Conservation (phyloP, 768 basidiomycete genomes). For the Lenzites betulinus region DNA sequence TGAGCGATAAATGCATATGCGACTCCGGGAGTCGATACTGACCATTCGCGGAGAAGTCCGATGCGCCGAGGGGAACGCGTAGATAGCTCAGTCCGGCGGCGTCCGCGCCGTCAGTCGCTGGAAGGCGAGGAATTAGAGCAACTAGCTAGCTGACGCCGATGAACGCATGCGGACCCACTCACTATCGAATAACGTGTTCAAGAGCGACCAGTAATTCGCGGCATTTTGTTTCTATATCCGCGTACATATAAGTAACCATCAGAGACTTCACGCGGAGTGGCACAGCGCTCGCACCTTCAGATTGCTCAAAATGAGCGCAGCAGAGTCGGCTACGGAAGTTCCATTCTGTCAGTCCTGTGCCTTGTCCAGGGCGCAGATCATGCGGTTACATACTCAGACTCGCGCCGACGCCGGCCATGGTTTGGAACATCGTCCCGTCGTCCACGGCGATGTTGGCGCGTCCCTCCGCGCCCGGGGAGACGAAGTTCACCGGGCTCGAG, state of each 20-base stretch:
- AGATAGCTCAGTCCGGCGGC: constrained; percentile 71
- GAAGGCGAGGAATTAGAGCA: not conserved
- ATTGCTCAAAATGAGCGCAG: constrained; percentile 58
- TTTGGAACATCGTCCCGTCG: constrained; percentile 56
- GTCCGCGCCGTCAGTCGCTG: constrained; percentile 58
- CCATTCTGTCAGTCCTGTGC: not conserved
- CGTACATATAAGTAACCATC: no score
- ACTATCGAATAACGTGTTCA: constrained; percentile 60
- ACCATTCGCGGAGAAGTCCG: constrained; percentile 69
- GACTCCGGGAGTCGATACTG: constrained; percentile 17
- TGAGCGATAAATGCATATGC: no score
- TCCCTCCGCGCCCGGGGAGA: constrained; percentile 52
- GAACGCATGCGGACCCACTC: constrained; percentile 6
- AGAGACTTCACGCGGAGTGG: not conserved
- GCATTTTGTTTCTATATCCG: constrained; percentile 48
- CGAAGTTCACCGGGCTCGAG: constrained; percentile 54
- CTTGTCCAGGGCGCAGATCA: not conserved
- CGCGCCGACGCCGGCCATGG: constrained; percentile 68
- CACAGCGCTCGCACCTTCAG: constrained; percentile 72
- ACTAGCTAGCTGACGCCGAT: not conserved
- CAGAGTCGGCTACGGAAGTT: constrained; percentile 61
- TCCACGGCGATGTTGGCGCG: constrained; percentile 64
- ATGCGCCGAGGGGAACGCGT: constrained; percentile 70
- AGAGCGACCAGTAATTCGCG: constrained; percentile 56
- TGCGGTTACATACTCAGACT: constrained; percentile 51